Evolutionary conservation across 192 early-diverging fungal genomes (phyloP), one percentile per base, ranked within the genome.

Genomic region (Helicostylum pulchrum): DNA sequence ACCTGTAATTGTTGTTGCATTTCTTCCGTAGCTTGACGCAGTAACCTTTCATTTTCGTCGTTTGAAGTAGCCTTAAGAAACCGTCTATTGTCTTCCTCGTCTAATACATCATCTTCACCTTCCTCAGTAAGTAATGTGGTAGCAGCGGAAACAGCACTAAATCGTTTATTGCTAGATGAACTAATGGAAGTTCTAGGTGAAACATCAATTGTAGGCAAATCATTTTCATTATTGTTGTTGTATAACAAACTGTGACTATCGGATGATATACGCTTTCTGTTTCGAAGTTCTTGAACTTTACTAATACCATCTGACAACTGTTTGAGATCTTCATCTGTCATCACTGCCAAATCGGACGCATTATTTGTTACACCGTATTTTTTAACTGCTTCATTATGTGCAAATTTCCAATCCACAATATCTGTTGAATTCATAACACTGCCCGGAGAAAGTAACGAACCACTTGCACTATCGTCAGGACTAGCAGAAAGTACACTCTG

Each of bases 351-450:
- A 57, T 80, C 72, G 0, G 73, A 67, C 9, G 62, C 60, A 30
- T 51, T 51, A 0, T 17, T 56, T 14, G 43, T 30, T 31, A 49
- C 53, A 32, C 49, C 53, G 12, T 70, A 53, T 43, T 83, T 78
- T 2, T 84, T 68, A 21, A 85, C 77, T 1, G 83, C 85, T 67
- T 93, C 89, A 31, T 80, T 75, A 67, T 83, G 83, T 2, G 90
- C 90, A 78, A 80, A 89, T 15, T 81, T 83, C 89, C 90, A 94
- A 66, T 92, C 91, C 7, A 80, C 77, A 51, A 77, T 53, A 17
- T 83, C 78, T 7, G 74, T 69, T 56, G 64, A 76, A 44, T 7
- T 48, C 44, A 23, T 15, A 12, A 15, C n/a, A 19, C 21, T 42
- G 6, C 36, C 9, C 56, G 9, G 45, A 65, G 43, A 43, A 54